Conservation (phyloP, 352 stramenopile genomes). For the Phytopythium aichiense region DNA sequence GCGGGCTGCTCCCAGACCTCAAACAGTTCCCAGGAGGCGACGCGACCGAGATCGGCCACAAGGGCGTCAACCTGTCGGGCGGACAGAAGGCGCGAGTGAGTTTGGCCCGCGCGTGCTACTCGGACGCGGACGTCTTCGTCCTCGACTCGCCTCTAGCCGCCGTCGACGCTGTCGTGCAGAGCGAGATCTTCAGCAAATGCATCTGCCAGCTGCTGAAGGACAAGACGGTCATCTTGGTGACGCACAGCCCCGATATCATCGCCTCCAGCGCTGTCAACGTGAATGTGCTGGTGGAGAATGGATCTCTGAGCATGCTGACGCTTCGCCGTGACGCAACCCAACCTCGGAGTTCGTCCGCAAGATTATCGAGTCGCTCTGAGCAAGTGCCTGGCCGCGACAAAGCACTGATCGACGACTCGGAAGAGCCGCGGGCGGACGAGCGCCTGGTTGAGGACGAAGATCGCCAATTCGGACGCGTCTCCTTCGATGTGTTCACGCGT, state of each 20-base stretch:
- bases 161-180: slow-evolving; percentile 92
- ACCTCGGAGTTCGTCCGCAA: background rate
- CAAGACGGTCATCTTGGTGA: slow-evolving; percentile 87
- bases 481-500: slow-evolving; percentile 20
- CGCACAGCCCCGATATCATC: slow-evolving; percentile 80
- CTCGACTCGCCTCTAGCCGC: slow-evolving; percentile 91
- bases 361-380: background rate
- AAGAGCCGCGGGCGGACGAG: no score
- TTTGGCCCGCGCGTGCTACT: slow-evolving; percentile 63
- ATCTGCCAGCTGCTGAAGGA: slow-evolving; percentile 20
- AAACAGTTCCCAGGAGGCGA: slow-evolving; percentile 83
- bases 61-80: slow-evolving; percentile 92
- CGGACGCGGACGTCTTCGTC: slow-evolving; percentile 60
- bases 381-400: background rate
- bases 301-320: background rate
- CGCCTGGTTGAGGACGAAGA: slow-evolving; percentile 36
- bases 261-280: slow-evolving; percentile 21
- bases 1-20: slow-evolving; percentile 83
- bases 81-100: slow-evolving; percentile 88
- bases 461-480: slow-evolving; percentile 31
- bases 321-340: background rate
- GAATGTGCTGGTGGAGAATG: slow-evolving; percentile 23
- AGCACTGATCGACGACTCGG: background rate
- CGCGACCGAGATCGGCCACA: slow-evolving; percentile 93
- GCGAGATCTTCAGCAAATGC: slow-evolving; percentile 75